Percentiles rank a stretch among this genome's conserved stretches.
These are phyloP conservation scores for Melanomma pulvis-pyrius DNA, from an alignment of 495 filamentous ascomycete genomes.

Conservation along the genomic window DNA sequence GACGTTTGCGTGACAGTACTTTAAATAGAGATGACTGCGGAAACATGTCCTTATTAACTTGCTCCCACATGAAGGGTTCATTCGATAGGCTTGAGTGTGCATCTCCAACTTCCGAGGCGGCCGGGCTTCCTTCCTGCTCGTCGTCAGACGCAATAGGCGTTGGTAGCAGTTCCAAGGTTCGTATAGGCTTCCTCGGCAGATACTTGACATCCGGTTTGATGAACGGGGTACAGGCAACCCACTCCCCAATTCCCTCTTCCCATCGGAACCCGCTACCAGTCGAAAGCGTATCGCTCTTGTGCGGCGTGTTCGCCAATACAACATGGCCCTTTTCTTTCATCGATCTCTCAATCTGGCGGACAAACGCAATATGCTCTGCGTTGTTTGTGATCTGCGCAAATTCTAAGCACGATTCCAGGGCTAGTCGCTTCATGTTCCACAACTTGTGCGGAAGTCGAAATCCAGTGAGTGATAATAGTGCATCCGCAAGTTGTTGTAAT, in stretches of 20 bases:
- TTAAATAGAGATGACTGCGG: conserved; percentile 23
- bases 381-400: conserved; percentile 31
- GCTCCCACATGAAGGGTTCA: not conserved
- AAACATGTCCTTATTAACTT: conserved; percentile 5
- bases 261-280: conserved; percentile 27
- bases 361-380: conserved; percentile 21
- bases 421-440: conserved; percentile 31
- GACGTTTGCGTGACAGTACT: not conserved
- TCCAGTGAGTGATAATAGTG: not conserved
- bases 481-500: conserved; percentile 23
- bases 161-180: conserved; percentile 9
- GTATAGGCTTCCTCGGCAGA: conserved; percentile 12
- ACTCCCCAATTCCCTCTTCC: conserved; percentile 40
- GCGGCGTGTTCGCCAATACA: conserved; percentile 1
- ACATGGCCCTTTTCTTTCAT: conserved; percentile 22
- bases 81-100: not conserved
- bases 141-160: conserved; percentile 10
- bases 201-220: conserved; percentile 23
- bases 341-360: conserved; percentile 27
- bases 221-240: conserved; percentile 37
- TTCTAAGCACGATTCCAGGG: conserved; percentile 26
- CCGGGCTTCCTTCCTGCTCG: not conserved
- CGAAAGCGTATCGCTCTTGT: conserved; percentile 17
- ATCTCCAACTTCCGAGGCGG: not conserved
- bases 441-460: conserved; percentile 20